Conservation (phyloP, 1,284 basidiomycete species). For the Moniliophthora roreri region DNA sequence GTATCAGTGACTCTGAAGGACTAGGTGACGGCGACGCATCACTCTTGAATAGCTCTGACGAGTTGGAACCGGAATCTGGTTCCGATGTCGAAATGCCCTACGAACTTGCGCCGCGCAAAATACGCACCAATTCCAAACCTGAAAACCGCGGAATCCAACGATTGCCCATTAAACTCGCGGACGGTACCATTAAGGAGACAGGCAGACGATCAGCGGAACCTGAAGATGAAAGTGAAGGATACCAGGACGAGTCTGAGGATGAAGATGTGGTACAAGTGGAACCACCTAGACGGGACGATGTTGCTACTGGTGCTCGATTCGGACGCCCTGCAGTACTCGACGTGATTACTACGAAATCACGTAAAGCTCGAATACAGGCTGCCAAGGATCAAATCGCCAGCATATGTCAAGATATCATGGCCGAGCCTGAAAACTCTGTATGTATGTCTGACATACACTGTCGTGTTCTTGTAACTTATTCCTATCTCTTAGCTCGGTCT, state of each 20-base stretch:
- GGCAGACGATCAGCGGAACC: conserved; percentile 40
- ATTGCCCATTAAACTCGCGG: conserved; percentile 83
- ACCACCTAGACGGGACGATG: conserved; percentile 52
- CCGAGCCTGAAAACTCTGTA: conserved; percentile 84
- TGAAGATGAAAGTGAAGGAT: conserved; percentile 26
- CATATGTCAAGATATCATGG: conserved; percentile 87
- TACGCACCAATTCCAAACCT: conserved; percentile 41
- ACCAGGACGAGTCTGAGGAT: conserved; percentile 42
- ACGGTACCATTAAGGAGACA: conserved; percentile 71
- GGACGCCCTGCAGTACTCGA: conserved; percentile 80
- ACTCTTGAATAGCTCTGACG: conserved; percentile 17
- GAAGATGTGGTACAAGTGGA: conserved; percentile 39
- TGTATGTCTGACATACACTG: conserved; percentile 26
- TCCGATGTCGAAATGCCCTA: conserved; percentile 76
- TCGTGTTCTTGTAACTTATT: not conserved
- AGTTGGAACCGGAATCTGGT: conserved; percentile 11
- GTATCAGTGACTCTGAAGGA: conserved; percentile 33
- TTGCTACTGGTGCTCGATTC: conserved; percentile 77
- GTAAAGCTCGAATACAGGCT: conserved; percentile 66
- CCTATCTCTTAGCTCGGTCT: conserved; percentile 66
- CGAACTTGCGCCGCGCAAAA: conserved; percentile 58
- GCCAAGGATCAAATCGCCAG: conserved; percentile 90
- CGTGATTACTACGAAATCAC: conserved; percentile 68
- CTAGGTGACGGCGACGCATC: conserved; percentile 26
- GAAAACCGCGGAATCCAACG: conserved; percentile 58